phyloP scores from a whole-genome alignment of 495 filamentous ascomycete genomes.

The Penicillium cosmopolitanum region DNA sequence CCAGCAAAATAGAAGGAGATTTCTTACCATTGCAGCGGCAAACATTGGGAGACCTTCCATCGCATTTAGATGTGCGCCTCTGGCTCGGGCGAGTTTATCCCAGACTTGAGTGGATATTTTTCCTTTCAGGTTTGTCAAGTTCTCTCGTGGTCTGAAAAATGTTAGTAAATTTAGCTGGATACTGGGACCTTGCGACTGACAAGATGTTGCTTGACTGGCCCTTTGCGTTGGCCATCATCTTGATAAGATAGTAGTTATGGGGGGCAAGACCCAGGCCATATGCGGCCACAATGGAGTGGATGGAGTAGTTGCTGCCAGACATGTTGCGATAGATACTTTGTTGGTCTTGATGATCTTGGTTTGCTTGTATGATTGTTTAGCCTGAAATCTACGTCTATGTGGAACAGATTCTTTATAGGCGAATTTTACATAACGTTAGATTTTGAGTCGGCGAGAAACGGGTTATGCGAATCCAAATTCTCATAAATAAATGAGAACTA shows the following conservation, averaged over 20 bases:
- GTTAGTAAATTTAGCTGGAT: neutral
- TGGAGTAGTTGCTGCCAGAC: constrained; percentile 27
- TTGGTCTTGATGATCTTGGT: neutral
- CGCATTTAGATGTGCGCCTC: constrained; percentile 34
- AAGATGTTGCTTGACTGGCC: constrained; percentile 31
- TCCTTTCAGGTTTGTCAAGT: constrained; percentile 31
- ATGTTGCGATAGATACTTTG: neutral
- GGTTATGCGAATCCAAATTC: too few relatives aligned
- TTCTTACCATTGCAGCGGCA: constrained; percentile 32
- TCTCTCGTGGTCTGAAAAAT: constrained; percentile 29
- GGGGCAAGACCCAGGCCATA: constrained; percentile 32
- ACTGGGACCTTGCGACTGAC: constrained; percentile 5
- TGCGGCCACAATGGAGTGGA: constrained; percentile 30
- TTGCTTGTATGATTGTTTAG: neutral
- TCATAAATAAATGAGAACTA: too few relatives aligned
- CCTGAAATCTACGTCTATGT: too few relatives aligned
- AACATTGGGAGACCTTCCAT: constrained; percentile 34
- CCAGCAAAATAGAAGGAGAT: neutral
- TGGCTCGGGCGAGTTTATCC: constrained; percentile 29
- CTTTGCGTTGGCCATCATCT: constrained; percentile 36
- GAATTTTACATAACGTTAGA: neutral
- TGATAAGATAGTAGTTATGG: constrained; percentile 32
- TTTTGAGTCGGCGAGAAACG: neutral
- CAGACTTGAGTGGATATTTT: constrained; percentile 24
- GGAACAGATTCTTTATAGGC: too few relatives aligned